Evolutionary conservation across 225 moss, liverwort and hornwort genomes (phyloP).

Genomic region (Rhytidiadelphus loreus): DNA sequence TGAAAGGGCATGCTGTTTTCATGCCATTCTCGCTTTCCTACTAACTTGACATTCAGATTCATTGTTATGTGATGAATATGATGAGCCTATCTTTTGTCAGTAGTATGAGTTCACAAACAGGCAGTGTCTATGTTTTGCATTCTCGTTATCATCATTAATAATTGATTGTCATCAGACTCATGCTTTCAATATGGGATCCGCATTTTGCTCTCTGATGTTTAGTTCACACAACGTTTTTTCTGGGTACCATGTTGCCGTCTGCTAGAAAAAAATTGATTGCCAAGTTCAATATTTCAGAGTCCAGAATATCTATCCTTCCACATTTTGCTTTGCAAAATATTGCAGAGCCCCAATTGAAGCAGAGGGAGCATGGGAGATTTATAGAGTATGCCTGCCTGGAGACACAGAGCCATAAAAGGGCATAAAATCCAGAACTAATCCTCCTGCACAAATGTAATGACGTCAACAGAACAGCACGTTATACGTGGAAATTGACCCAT

Average conservation of each 20-base stretch:
- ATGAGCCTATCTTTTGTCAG: background rate
- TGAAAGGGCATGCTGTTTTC: background rate
- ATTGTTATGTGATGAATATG: background rate
- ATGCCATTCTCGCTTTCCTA: background rate
- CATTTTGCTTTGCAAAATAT: background rate
- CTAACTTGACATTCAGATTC: background rate
- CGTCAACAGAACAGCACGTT: background rate
- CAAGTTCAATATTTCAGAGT: background rate
- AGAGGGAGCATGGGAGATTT: background rate
- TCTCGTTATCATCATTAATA: background rate
- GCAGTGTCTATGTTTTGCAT: background rate
- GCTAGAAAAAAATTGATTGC: background rate
- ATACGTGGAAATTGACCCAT: background rate
- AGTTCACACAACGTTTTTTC: background rate
- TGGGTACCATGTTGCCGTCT: background rate
- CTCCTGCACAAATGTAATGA: constrained; percentile 33
- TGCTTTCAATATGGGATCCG: background rate
- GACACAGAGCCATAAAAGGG: background rate
- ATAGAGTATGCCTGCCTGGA: background rate
- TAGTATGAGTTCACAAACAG: background rate
- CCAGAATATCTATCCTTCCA: background rate
- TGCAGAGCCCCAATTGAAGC: background rate
- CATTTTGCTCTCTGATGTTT: background rate
- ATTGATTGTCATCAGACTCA: background rate
- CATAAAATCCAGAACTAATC: constrained; percentile 27